phyloP scores from a whole-genome alignment of 163 green algal species.

The Picocystis sp. region DNA sequence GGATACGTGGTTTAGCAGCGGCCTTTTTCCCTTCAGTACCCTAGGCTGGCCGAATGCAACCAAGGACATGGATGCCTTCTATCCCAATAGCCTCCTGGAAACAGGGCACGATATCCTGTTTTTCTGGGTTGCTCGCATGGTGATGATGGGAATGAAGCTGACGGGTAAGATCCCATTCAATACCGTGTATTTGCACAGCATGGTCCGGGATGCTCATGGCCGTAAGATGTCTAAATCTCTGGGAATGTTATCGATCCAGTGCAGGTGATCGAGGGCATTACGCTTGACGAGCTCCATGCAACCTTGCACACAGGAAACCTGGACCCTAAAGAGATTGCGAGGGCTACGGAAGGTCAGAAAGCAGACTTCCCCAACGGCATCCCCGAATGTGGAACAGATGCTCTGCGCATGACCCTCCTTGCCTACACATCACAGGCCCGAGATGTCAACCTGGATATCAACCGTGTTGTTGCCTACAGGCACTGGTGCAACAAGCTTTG shows the following conservation, averaged over 20 bases:
- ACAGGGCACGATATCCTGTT: slow-evolving; percentile 98
- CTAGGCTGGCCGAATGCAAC: slow-evolving; percentile 78
- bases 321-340: slow-evolving; percentile 46
- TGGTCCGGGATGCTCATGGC: slow-evolving; percentile 92
- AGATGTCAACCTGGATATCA: slow-evolving; percentile 94
- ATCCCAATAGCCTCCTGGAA: slow-evolving; percentile 79
- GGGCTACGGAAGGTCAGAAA: slow-evolving; percentile 60
- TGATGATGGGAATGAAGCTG: slow-evolving; percentile 92
- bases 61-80: slow-evolving; percentile 71
- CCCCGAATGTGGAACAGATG: slow-evolving; percentile 91
- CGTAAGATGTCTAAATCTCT: slow-evolving; percentile 96
- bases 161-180: slow-evolving; percentile 42
- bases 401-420: slow-evolving; percentile 78
- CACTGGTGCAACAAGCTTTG: slow-evolving; percentile 99
- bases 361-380: slow-evolving; percentile 91
- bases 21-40: slow-evolving; percentile 91
- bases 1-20: slow-evolving; percentile 90
- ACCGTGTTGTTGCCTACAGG: slow-evolving; percentile 84
- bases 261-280: slow-evolving; percentile 92
- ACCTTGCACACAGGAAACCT: slow-evolving; percentile 75
- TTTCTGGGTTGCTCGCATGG: slow-evolving; percentile 98
- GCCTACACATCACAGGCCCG: slow-evolving; percentile 75
- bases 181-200: slow-evolving; percentile 84
- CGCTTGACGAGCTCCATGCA: slow-evolving; percentile 57
- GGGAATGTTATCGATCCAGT: slow-evolving; percentile 92